Evolutionary conservation across 2,329 filamentous ascomycete genomes (phyloP).

Genomic region (Corynespora cassiicola): DNA sequence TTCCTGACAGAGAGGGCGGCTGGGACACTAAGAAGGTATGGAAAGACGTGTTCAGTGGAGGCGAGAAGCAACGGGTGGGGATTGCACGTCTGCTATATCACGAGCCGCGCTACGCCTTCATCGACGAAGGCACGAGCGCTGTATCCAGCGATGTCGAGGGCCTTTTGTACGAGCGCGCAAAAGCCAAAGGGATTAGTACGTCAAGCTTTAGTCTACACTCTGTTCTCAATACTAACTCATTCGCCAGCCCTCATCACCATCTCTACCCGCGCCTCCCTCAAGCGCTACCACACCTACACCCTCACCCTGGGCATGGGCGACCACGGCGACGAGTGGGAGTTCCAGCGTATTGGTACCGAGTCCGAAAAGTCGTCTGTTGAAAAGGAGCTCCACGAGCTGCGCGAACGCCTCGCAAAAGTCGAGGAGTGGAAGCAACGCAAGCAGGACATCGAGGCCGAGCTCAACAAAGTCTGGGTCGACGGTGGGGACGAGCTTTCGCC

Average conservation of each 20-base stretch:
- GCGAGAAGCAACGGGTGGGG: constrained; percentile 95
- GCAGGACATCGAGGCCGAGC: constrained; percentile 81
- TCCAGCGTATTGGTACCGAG: constrained; percentile 92
- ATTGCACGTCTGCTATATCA: constrained; percentile 93
- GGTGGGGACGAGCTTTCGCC: constrained; percentile 47
- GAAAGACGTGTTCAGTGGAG: constrained; percentile 97
- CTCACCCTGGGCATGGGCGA: constrained; percentile 83
- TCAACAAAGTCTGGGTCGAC: constrained; percentile 69
- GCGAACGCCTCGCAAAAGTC: constrained; percentile 79
- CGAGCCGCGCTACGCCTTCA: constrained; percentile 90
- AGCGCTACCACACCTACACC: constrained; percentile 94
- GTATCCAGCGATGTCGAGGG: constrained; percentile 96
- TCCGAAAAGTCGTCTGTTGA: constrained; percentile 93
- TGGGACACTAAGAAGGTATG: constrained; percentile 98
- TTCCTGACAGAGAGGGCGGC: constrained; percentile 89
- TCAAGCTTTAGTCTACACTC: no score
- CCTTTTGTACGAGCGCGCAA: constrained; percentile 88
- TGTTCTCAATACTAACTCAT: no score
- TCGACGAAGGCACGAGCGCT: constrained; percentile 94
- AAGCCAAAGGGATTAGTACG: constrained; percentile 91
- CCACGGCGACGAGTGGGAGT: constrained; percentile 85
- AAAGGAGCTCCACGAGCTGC: constrained; percentile 84
- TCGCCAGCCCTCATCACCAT: constrained; percentile 90
- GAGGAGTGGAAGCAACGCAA: constrained; percentile 81
- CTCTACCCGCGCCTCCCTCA: constrained; percentile 90